Evolutionary conservation across 2,329 filamentous ascomycete genomes (phyloP), one percentile per base, ranked within the genome.

Genomic region (Diaporthe longicolla): DNA sequence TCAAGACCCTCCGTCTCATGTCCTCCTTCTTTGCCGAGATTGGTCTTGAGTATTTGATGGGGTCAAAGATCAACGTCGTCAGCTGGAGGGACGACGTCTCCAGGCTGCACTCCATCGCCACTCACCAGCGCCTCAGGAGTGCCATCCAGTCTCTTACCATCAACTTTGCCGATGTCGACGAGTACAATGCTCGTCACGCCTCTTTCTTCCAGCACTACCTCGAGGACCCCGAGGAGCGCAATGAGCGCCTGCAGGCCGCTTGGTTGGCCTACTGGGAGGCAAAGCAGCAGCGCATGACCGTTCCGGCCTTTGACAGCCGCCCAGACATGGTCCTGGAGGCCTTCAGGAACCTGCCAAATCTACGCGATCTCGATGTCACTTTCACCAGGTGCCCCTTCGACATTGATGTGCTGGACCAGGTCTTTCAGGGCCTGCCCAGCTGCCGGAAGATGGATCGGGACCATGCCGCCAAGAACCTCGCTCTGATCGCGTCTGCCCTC

Each of bases 31-130:
- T 85, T 50, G 85, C 85, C 52, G 81, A 83, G 40, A 79, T 86
- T 3, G 85, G 85, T 71, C 84, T 84, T 74, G 83, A 85, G 32
- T 85, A 83, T 73, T 79, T 88, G 73, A 76, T 87, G 35, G 78
- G 80, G n/a, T 77, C 83, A 3, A 76, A 80, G 70, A 87, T 89
- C 78, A 81, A 79, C 32, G 82, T 83, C 24, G 79, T 87, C 59
- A 83, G 83, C 68, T 87, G 85, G 83, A 82, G 84, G 70, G 81
- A 86, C 77, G 87, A 88, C 76, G 82, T 86, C 55, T 80, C 82
- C 58, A 82, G 85, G 21, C 81, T 89, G 26, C 82, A 84, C 72
- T 80, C 80, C 65, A 86, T 89, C 72, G 84, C 87, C 21, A 78
- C 79, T 70, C 82, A 87, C 75, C 81, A 83, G 52, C 83, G 82